phyloP scores from a whole-genome alignment of 768 basidiomycete genomes.

The Calocybe indica region DNA sequence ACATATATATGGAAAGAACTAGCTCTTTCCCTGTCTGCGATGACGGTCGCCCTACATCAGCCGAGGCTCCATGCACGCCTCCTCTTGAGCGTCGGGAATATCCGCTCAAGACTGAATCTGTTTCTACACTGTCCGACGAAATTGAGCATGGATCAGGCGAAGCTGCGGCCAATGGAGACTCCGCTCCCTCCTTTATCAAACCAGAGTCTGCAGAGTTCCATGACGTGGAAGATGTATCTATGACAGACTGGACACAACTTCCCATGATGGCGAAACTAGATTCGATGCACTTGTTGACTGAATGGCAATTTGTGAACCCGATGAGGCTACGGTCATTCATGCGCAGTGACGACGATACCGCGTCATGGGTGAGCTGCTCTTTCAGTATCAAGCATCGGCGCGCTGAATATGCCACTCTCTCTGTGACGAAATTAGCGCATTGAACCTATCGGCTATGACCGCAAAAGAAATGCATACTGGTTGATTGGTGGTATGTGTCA shows the following conservation, averaged over 20 bases:
- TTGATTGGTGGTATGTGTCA: constrained; percentile 63
- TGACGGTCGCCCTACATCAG: too few species aligned
- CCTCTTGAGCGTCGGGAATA: too few species aligned
- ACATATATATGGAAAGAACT: too few species aligned
- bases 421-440: constrained; percentile 48
- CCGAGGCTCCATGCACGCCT: too few species aligned
- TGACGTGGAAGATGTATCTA: too few species aligned
- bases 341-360: constrained; percentile 74
- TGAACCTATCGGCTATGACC: constrained; percentile 82
- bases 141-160: too few species aligned
- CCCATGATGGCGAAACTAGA: constrained; percentile 70
- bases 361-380: constrained; percentile 59
- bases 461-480: constrained; percentile 78
- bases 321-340: constrained; percentile 62
- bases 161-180: too few species aligned
- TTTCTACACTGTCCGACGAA: too few species aligned
- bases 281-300: constrained; percentile 62
- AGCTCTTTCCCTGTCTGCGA: too few species aligned
- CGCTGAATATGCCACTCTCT: constrained; percentile 4
- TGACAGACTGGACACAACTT: constrained; percentile 63
- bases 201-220: too few species aligned
- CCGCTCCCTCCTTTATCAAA: too few species aligned
- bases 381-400: constrained; percentile 1
- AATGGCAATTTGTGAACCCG: constrained; percentile 88
- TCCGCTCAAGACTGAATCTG: too few species aligned